A percentile compares a stretch with the other conserved stretches of the same genome.
Conservation (phyloP, 805 yeast genomes). For the Kodamaea sagamina region DNA sequence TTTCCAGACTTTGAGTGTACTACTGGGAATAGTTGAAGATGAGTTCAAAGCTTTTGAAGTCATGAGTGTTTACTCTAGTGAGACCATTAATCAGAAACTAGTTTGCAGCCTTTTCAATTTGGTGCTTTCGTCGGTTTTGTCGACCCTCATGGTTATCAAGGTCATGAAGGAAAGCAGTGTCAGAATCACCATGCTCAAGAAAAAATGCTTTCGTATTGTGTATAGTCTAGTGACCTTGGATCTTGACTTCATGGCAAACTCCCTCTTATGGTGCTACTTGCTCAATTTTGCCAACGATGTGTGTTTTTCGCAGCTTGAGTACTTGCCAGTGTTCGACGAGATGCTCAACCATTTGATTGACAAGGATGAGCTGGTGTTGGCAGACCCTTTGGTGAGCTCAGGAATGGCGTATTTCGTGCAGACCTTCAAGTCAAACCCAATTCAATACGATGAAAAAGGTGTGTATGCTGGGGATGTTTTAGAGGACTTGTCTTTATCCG, state of each 20-base stretch:
- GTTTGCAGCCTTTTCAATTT: conserved; percentile 18
- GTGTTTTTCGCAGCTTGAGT: conserved; percentile 30
- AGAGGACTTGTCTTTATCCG: conserved; percentile 17
- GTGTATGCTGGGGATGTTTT: too few relatives aligned
- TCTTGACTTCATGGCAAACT: conserved; percentile 12
- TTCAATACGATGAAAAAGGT: too few relatives aligned
- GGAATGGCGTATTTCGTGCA: conserved; percentile 25
- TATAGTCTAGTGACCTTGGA: conserved; percentile 15
- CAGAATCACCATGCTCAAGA: conserved; percentile 1
- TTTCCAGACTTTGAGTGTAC: conserved; percentile 13
- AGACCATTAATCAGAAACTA: conserved; percentile 15
- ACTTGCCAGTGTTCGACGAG: conserved; percentile 20
- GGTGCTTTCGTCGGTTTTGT: conserved; percentile 19
- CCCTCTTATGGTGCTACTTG: conserved; percentile 30
- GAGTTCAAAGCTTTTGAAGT: conserved; percentile 19
- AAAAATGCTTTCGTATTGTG: conserved; percentile 11
- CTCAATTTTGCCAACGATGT: conserved; percentile 33
- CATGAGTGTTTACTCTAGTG: conserved; percentile 10
- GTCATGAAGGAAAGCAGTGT: conserved; percentile 7
- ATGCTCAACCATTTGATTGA: conserved; percentile 22
- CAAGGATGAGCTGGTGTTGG: conserved; percentile 9
- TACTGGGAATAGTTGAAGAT: conserved; percentile 14
- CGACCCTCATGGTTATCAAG: conserved; percentile 16
- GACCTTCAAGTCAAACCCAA: conserved; percentile 21
- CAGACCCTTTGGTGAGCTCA: conserved; percentile 25